Base-by-base conservation (phyloP, 129 eudicot species). In the Pulicaria dysenterica region DNA sequence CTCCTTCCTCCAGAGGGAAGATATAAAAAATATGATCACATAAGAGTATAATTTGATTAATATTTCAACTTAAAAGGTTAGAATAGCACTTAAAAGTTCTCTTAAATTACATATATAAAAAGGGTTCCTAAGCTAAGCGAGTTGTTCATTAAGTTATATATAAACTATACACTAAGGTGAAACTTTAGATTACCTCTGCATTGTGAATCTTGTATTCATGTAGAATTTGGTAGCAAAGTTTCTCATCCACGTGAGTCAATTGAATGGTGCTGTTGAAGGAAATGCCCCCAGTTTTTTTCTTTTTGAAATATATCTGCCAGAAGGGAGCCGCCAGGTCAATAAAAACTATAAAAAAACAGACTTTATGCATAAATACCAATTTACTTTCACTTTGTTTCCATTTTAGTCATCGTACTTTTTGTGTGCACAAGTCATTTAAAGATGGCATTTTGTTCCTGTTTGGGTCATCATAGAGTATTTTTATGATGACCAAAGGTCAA, bases 121-220 rank as follows among this genome's bases (percentile, higher is more conserved):
- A 51, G 0, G 8, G 41, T 47, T 60, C 42, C 36, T 47, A 48
- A 17, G 71, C 42, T 40, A 66, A 14, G 60, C 2, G 19, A 15
- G 49, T 60, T 60, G 69, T 16, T 73, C 13, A 16, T 64, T 44
- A 74, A 15, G 51, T 40, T 15, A 69, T 10, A 68, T 12, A 54
- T 17, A 41, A 19, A 42, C 64, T 11, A 40, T 53, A 69, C 13
- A 39, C 64, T 5, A 31, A 69, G 65, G 40, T 65, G 48, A 76
- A 48, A 56, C 53, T 37, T 68, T 17, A 69, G 64, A 64, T 55
- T 84, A 95, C 99, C 99, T 95, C 97, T 31, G 99, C 99, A 64
- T 95, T 95, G 85, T 91, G 97, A 74, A 95, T 95, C 85, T 95
- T 95, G 89, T 91, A 95, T 74, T 95, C 99, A 50, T 95, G 97